Percentiles rank a stretch among this genome's conserved stretches.
These are phyloP conservation scores for Lyophyllum shimeji DNA, from an alignment of 768 basidiomycete genomes.

Conservation along the genomic window DNA sequence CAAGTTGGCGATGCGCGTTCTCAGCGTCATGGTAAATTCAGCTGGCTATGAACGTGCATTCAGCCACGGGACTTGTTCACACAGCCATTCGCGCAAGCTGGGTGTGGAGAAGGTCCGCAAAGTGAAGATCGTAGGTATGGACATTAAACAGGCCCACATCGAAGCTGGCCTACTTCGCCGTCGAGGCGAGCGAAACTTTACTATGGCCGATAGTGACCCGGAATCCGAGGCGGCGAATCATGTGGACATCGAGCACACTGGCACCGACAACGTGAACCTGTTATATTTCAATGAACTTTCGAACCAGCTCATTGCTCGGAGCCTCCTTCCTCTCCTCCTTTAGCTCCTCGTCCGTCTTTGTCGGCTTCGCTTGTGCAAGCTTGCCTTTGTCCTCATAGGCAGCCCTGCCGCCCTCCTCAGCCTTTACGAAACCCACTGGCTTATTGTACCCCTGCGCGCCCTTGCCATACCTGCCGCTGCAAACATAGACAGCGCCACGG, in stretches of 20 bases:
- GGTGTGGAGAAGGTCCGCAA: slow-evolving; percentile 20
- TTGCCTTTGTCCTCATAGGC: slow-evolving; percentile 34
- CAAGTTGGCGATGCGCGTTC: slow-evolving; percentile 22
- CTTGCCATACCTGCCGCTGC: slow-evolving; percentile 41
- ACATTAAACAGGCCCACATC: slow-evolving; percentile 17
- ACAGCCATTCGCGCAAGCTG: slow-evolving; percentile 21
- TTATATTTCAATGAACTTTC: background rate
- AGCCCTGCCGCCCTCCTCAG: slow-evolving; percentile 40
- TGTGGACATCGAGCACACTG: background rate
- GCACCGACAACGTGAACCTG: no score
- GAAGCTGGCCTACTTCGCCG: background rate
- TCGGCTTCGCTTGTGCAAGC: slow-evolving; percentile 31
- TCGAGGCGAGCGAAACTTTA: background rate
- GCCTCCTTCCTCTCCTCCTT: slow-evolving; percentile 81
- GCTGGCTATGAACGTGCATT: slow-evolving; percentile 29
- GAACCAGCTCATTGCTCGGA: background rate
- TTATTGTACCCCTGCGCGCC: slow-evolving; percentile 77
- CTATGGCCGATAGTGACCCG: background rate
- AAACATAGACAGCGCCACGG: background rate
- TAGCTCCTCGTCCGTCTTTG: slow-evolving; percentile 85
- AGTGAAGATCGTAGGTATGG: slow-evolving; percentile 18
- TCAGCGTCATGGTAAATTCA: slow-evolving; percentile 26
- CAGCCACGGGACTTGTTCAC: slow-evolving; percentile 25
- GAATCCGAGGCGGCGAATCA: background rate
- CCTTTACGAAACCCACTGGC: slow-evolving; percentile 82